Conservation (phyloP, 208 protist species). For the Leishmania aethiopica region DNA sequence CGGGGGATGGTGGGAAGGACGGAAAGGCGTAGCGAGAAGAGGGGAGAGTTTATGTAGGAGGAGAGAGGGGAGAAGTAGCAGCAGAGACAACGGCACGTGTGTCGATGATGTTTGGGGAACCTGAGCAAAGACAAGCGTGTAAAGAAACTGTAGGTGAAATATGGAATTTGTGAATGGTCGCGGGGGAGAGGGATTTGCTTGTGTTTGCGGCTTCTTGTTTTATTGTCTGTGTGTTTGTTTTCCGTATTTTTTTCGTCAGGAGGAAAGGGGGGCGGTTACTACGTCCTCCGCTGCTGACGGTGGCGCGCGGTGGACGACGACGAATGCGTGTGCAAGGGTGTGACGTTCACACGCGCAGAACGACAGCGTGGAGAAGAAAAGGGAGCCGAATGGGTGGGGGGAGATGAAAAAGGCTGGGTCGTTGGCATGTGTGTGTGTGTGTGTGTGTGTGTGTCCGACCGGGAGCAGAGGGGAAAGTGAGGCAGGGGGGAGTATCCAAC, state of each 20-base stretch:
- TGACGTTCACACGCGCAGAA: background rate
- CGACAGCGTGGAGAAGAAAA: background rate
- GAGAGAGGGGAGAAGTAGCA: slow-evolving; percentile 3
- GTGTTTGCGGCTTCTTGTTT: background rate
- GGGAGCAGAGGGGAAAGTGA: background rate
- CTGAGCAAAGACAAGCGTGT: background rate
- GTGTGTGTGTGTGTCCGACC: background rate
- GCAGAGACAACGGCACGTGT: background rate
- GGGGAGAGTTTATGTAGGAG: background rate
- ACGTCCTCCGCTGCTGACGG: background rate
- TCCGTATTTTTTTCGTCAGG: background rate
- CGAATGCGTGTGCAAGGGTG: background rate
- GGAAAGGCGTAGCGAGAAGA: background rate
- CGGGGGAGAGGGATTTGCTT: background rate
- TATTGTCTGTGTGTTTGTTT: background rate
- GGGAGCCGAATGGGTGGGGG: background rate
- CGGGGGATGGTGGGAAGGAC: no score
- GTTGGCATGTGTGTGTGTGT: background rate
- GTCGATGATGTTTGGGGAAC: background rate
- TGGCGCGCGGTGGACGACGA: background rate
- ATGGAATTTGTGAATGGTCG: background rate
- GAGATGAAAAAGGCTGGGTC: background rate
- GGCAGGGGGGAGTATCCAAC: background rate
- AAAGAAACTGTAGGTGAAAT: background rate
- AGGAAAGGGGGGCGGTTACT: background rate